Base-by-base conservation (phyloP, 805 yeast genomes). In the Candida suzukii region DNA sequence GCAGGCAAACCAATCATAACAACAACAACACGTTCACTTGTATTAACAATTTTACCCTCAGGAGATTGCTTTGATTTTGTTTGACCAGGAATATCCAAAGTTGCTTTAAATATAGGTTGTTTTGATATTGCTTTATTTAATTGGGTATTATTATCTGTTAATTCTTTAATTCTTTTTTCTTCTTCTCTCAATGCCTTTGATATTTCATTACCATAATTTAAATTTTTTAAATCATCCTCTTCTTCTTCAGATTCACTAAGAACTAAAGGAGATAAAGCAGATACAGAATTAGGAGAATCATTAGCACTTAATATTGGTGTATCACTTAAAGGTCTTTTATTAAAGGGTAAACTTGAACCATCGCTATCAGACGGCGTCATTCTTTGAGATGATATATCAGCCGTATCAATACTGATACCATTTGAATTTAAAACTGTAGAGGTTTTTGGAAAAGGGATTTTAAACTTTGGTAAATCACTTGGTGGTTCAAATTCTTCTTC, bases 1-100 rank as follows among this genome's bases (percentile, higher is more conserved):
- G 97, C 97, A 0, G 98, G 98, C 13, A 83, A 61, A 0, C 99
- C 99, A 14, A 91, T 96, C 98, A 91, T 91, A 17, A 93, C 95
- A 44, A 91, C 87, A 14, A 91, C 95, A 40, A 91, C 71, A 56
- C 88, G 84, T 13, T 88, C 96, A 39, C 66, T 49, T 52, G 73
- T 67, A 16, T 51, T 49, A 1, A 79, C 77, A 27, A 78, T 76
- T 26, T 68, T 66, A 4, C 87, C 87, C 57, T 86, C 91, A 0
- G 95, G 93, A 0, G 88, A 78, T 3, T 76, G 75, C 46, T 84
- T 79, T 1, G 90, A 80, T 38, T 83, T 75, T 0, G 97, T 88
- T 46, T 88, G 83, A 1, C 97, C 97, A 0, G 97, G 96, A 7
- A 91, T 85, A 56, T 88, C 95, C 37, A 90, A 71, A 0, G 96